Evolutionary conservation across 345 rosid species (phyloP).

Genomic region (Brassica incana): DNA sequence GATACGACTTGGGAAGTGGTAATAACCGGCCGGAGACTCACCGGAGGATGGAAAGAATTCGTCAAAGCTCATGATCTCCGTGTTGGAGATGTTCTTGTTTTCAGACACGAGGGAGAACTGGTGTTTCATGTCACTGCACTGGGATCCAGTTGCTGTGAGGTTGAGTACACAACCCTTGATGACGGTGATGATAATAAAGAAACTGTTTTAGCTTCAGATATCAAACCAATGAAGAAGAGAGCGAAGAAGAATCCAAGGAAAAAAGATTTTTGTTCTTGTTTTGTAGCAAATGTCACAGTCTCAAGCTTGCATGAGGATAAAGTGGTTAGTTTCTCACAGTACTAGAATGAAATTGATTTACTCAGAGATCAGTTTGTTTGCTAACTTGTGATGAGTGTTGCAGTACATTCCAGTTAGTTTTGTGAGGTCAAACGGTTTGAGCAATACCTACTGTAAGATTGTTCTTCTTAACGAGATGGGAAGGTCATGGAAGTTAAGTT

Average conservation of each 20-base stretch:
- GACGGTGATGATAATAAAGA: neutral
- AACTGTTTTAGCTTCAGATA: neutral
- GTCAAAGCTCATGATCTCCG: conserved; percentile 23
- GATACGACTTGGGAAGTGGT: conserved; percentile 16
- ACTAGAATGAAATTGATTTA: neutral
- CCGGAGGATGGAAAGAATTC: conserved; percentile 33
- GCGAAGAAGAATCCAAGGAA: conserved; percentile 11
- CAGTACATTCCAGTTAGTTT: conserved; percentile 31
- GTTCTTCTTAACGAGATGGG: conserved; percentile 24
- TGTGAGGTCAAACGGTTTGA: conserved; percentile 21
- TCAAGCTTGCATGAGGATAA: neutral
- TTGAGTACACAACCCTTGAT: conserved; percentile 16
- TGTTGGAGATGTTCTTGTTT: conserved; percentile 27
- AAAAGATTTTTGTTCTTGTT: conserved; percentile 27
- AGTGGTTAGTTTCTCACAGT: conserved; percentile 1
- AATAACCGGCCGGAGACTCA: conserved; percentile 15
- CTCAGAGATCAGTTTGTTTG: neutral
- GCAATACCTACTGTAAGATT: neutral
- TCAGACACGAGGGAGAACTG: conserved; percentile 31
- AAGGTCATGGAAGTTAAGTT: conserved; percentile 32
- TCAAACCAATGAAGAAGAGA: conserved; percentile 3
- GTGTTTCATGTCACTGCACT: conserved; percentile 22
- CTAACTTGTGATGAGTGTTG: neutral
- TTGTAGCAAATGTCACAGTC: conserved; percentile 22
- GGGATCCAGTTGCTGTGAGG: conserved; percentile 26